phyloP scores from a whole-genome alignment of 2,329 filamentous ascomycete species.

The Trichoderma harzianum region DNA sequence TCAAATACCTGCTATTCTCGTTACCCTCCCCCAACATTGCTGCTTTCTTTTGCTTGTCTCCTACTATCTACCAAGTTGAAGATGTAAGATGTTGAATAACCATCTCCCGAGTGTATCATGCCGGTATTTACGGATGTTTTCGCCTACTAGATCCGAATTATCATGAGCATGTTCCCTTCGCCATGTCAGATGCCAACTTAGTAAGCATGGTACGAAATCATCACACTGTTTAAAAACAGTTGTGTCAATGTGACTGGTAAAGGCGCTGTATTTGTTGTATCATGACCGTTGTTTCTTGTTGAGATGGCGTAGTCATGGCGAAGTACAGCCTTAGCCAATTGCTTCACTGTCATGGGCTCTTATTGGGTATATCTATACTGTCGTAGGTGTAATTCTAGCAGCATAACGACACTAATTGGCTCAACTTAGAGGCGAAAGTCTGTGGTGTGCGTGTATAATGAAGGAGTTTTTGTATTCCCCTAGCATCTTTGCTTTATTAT shows the following conservation, averaged over 20 bases:
- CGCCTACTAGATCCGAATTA: background rate
- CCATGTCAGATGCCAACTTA: background rate
- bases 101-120: background rate
- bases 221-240: rapidly evolving
- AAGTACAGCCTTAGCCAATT: no score
- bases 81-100: background rate
- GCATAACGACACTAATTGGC: background rate
- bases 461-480: no score
- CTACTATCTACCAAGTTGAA: background rate
- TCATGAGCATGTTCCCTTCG: background rate
- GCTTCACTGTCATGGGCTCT: no score
- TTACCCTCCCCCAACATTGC: background rate
- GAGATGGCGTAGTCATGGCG: no score
- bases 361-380: no score
- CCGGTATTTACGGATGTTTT: background rate
- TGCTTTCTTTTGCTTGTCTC: background rate
- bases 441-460: no score
- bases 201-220: background rate
- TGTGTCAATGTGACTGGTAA: background rate
- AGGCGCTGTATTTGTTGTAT: background rate
- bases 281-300: background rate
- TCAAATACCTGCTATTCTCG: background rate
- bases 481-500: rapidly evolving
- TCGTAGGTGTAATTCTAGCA: rapidly evolving
- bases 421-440: no score